Conservation (phyloP, 768 basidiomycete species). For the Tephrocybe sp. region DNA sequence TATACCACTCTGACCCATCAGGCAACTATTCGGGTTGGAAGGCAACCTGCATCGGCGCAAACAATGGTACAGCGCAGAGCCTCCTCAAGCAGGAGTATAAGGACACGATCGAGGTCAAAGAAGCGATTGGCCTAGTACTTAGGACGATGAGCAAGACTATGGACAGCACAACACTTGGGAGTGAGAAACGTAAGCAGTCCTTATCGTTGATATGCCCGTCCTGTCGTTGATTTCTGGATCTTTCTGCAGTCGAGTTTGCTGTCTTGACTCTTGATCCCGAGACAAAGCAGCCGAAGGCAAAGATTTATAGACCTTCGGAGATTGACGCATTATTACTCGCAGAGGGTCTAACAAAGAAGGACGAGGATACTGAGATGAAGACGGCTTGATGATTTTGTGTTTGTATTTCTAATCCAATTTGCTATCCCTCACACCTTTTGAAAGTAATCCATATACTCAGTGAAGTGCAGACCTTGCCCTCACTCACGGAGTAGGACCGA, state of each 20-base stretch:
- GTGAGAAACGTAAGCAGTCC: conserved; percentile 82
- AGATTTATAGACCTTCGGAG: conserved; percentile 88
- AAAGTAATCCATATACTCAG: too few relatives aligned
- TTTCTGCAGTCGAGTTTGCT: conserved; percentile 85
- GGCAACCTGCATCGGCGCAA: conserved; percentile 98
- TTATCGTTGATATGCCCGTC: neutral
- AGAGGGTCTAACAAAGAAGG: conserved; percentile 86
- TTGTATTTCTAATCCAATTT: conserved; percentile 28
- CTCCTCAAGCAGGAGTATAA: conserved; percentile 98
- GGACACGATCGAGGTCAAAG: conserved; percentile 88
- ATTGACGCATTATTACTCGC: conserved; percentile 79
- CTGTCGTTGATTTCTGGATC: neutral
- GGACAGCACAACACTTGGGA: conserved; percentile 96
- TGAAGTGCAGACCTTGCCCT: neutral
- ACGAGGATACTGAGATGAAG: conserved; percentile 82
- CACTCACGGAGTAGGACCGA: too few relatives aligned
- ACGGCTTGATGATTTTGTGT: conserved; percentile 33
- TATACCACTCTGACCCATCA: conserved; percentile 97
- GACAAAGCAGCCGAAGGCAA: conserved; percentile 80
- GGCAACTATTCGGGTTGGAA: conserved; percentile 99
- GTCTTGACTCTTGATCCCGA: conserved; percentile 83
- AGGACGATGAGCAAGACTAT: conserved; percentile 99
- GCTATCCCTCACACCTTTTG: neutral
- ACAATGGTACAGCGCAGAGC: conserved; percentile 94
- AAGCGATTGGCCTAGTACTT: conserved; percentile 88